Evolutionary conservation across 2,329 filamentous ascomycete species (phyloP).

Genomic region (Geoglossum cookeanum): DNA sequence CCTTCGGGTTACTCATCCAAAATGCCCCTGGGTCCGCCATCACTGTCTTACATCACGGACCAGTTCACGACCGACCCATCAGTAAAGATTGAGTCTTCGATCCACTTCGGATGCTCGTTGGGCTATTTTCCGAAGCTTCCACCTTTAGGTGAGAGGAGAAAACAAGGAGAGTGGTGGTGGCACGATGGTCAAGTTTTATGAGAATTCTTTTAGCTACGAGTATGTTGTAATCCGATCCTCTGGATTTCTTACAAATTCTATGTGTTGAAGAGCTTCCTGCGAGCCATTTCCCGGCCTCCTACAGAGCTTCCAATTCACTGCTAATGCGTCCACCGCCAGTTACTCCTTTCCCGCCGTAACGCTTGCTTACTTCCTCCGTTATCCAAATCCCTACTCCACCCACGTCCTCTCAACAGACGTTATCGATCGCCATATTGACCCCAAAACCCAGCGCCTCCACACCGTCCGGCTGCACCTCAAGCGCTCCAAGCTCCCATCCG

Average conservation of each 20-base stretch:
- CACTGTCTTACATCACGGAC: not conserved
- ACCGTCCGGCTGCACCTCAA: slow-evolving; percentile 44
- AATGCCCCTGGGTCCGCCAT: not conserved
- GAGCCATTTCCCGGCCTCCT: not conserved
- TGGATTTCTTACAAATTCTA: slow-evolving; percentile 25
- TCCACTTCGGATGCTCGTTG: not conserved
- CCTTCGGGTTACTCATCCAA: not conserved
- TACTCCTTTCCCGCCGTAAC: slow-evolving; percentile 47
- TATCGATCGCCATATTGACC: slow-evolving; percentile 42
- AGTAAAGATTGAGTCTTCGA: not conserved
- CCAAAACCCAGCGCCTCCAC: slow-evolving; percentile 37
- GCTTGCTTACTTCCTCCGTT: slow-evolving; percentile 49
- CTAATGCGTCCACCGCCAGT: slow-evolving; percentile 27
- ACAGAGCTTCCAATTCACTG: slow-evolving; percentile 12
- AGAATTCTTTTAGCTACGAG: slow-evolving; percentile 15
- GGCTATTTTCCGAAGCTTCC: not conserved
- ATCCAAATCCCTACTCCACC: slow-evolving; percentile 45
- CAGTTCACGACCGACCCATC: not conserved
- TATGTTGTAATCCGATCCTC: not conserved
- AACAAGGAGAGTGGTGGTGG: not conserved
- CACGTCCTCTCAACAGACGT: slow-evolving; percentile 49
- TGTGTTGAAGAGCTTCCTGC: slow-evolving; percentile 11
- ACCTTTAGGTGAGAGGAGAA: not conserved
- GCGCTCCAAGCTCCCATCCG: slow-evolving; percentile 40
- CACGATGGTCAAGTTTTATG: slow-evolving; percentile 31